These are phyloP conservation scores for Quercus dentata DNA, from an alignment of 306 rosid genomes.

Conservation along the genomic window DNA sequence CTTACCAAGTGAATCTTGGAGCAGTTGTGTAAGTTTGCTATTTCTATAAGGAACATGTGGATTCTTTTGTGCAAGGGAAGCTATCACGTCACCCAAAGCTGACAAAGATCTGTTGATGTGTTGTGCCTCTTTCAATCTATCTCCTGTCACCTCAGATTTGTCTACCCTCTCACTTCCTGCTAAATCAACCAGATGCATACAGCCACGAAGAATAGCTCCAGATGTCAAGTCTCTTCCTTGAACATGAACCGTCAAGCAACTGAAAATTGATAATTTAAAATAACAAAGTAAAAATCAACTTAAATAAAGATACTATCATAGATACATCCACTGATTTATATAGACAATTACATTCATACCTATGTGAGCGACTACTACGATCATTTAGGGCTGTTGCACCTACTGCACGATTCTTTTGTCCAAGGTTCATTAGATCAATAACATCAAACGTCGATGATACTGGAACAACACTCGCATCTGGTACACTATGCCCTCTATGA, in stretches of 20 bases:
- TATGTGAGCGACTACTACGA: constrained; percentile 97
- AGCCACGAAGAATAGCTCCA: constrained; percentile 70
- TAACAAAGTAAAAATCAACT: constrained; percentile 17
- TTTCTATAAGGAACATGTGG: constrained; percentile 93
- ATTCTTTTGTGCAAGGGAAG: constrained; percentile 97
- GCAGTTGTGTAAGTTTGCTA: constrained; percentile 94
- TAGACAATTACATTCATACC: constrained; percentile 37
- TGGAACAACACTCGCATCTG: constrained; percentile 74
- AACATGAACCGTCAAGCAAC: constrained; percentile 97
- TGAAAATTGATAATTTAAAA: constrained; percentile 38
- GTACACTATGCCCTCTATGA: constrained; percentile 84
- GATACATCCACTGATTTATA: constrained; percentile 1
- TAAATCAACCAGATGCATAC: constrained; percentile 96
- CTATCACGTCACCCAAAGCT: constrained; percentile 92
- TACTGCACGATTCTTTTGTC: constrained; percentile 85
- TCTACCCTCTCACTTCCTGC: constrained; percentile 99
- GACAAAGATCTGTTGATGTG: constrained; percentile 94
- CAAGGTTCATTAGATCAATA: constrained; percentile 89
- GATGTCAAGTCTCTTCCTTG: constrained; percentile 97
- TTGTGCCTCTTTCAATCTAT: constrained; percentile 92
- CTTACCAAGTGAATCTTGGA: constrained; percentile 96
- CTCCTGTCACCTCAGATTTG: constrained; percentile 97
- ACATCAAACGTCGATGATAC: constrained; percentile 84
- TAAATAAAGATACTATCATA: background rate
- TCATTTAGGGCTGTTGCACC: constrained; percentile 98